These are phyloP conservation scores for Penicillium pulvis DNA, from an alignment of 495 filamentous ascomycete species.

Conservation along the genomic window DNA sequence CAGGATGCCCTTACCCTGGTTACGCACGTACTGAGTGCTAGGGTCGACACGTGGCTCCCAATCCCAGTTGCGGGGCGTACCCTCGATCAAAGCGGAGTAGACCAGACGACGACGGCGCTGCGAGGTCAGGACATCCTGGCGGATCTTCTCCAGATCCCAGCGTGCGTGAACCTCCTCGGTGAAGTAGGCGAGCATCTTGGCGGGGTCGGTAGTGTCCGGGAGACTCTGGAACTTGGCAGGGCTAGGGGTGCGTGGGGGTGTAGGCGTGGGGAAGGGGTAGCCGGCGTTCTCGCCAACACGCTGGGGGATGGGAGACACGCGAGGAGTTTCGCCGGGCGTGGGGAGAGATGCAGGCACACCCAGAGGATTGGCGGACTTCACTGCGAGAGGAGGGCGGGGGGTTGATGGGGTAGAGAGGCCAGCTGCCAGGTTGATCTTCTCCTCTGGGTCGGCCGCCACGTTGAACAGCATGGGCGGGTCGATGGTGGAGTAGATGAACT, in stretches of 20 bases:
- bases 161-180: slow-evolving; percentile 61
- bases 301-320: slow-evolving; percentile 34
- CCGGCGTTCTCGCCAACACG: slow-evolving; percentile 27
- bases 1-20: slow-evolving; percentile 48
- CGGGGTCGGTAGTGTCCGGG: slow-evolving; percentile 47
- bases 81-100: slow-evolving; percentile 72
- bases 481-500: slow-evolving; percentile 77
- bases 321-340: slow-evolving; percentile 41
- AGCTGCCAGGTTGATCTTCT: slow-evolving; percentile 68
- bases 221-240: slow-evolving; percentile 34
- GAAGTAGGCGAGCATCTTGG: slow-evolving; percentile 57
- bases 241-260: slow-evolving; percentile 44
- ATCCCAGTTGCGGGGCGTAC: slow-evolving; percentile 74
- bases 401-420: slow-evolving; percentile 32
- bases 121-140: slow-evolving; percentile 63
- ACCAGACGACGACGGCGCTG: slow-evolving; percentile 73
- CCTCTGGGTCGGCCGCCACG: slow-evolving; percentile 69
- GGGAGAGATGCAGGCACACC: slow-evolving; percentile 34
- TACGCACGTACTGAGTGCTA: slow-evolving; percentile 64
- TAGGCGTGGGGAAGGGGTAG: slow-evolving; percentile 43
- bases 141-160: slow-evolving; percentile 77
- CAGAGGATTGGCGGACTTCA: slow-evolving; percentile 19
- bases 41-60: slow-evolving; percentile 73
- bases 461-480: slow-evolving; percentile 82
- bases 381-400: slow-evolving; percentile 9